phyloP scores from a whole-genome alignment of 192 early-diverging fungal genomes.

The Coemansia sp. region DNA sequence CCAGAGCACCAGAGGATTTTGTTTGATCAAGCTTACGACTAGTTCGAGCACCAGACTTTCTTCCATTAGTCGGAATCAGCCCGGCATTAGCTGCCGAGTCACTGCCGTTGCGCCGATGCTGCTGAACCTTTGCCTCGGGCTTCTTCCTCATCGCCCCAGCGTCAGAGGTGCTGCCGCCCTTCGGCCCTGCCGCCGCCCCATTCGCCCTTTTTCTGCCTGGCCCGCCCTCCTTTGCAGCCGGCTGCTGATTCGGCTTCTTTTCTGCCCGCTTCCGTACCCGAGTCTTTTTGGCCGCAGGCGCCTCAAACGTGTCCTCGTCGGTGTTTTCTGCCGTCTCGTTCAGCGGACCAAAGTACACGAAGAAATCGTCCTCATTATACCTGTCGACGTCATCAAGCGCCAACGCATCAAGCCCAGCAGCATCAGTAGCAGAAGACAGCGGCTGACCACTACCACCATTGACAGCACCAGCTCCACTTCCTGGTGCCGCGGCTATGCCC shows the following conservation, averaged over 20 bases:
- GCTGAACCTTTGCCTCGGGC: slow-evolving; percentile 18
- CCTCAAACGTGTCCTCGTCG: slow-evolving; percentile 24
- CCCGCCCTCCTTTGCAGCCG: slow-evolving; percentile 14
- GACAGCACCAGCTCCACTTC: background rate
- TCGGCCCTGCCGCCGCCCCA: slow-evolving; percentile 15
- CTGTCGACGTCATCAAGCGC: slow-evolving; percentile 38
- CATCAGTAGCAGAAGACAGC: background rate
- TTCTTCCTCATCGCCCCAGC: slow-evolving; percentile 27
- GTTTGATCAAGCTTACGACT: slow-evolving; percentile 47
- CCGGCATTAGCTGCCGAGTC: slow-evolving; percentile 12
- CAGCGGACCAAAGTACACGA: slow-evolving; percentile 52
- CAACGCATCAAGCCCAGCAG: background rate
- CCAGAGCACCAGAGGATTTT: slow-evolving; percentile 9
- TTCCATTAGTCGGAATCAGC: slow-evolving; percentile 44
- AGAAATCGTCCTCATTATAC: slow-evolving; percentile 50
- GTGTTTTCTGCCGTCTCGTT: slow-evolving; percentile 31
- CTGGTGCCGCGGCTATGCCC: background rate
- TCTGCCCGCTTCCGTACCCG: slow-evolving; percentile 34
- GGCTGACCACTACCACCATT: background rate
- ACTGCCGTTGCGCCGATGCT: slow-evolving; percentile 28
- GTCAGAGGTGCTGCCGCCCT: slow-evolving; percentile 9
- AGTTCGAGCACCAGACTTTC: slow-evolving; percentile 45
- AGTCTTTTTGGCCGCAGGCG: slow-evolving; percentile 17
- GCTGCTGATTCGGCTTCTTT: slow-evolving; percentile 26
- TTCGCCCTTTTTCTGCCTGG: slow-evolving; percentile 22